Conservation (phyloP, 768 basidiomycete species). For the Kwoniella newhampshirensis region DNA sequence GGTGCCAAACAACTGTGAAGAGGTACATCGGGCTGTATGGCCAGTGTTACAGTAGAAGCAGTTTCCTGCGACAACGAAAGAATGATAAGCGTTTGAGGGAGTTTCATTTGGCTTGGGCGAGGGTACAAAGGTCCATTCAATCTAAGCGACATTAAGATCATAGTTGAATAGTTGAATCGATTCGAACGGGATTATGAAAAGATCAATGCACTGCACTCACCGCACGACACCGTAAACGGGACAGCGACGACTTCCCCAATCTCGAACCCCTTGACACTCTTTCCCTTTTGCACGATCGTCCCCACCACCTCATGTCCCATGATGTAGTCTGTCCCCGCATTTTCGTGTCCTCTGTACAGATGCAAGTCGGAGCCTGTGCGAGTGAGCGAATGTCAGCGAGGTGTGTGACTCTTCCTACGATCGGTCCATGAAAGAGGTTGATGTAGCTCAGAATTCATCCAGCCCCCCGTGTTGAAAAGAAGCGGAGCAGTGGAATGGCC, state of each 20-base stretch:
- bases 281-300: constrained; percentile 32
- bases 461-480: too few species aligned
- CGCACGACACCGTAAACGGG: constrained; percentile 47
- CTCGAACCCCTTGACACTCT: constrained; percentile 48
- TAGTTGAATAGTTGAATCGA: neutral
- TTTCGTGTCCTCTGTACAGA: constrained; percentile 34
- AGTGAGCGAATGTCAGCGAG: too few species aligned
- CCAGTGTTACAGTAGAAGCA: constrained; percentile 49
- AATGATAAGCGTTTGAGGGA: too few species aligned
- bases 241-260: constrained; percentile 52
- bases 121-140: too few species aligned
- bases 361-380: constrained; percentile 42
- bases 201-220: constrained; percentile 13
- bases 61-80: constrained; percentile 14
- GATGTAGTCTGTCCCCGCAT: constrained; percentile 25
- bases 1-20: constrained; percentile 35
- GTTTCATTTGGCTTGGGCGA: too few species aligned
- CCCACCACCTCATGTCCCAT: constrained; percentile 48
- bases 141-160: too few species aligned
- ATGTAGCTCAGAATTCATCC: too few species aligned
- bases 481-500: too few species aligned
- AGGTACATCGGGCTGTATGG: constrained; percentile 42
- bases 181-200: neutral
- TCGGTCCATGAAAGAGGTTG: too few species aligned
- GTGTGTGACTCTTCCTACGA: too few species aligned